These are phyloP conservation scores for Arachis stenosperma DNA, from an alignment of 306 rosid species.

Conservation along the genomic window DNA sequence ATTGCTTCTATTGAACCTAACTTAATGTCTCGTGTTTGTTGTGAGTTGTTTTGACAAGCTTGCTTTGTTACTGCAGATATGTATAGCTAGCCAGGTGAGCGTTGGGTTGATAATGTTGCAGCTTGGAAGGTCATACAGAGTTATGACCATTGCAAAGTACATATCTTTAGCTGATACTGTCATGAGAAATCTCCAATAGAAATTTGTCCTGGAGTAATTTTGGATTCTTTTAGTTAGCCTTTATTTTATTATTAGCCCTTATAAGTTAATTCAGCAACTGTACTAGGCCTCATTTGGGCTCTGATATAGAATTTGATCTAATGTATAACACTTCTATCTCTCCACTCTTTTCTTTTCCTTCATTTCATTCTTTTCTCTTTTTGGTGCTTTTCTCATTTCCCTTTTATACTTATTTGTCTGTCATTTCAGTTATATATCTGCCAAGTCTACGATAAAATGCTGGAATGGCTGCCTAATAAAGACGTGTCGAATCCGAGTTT, in stretches of 20 bases:
- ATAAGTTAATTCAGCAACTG: slow-evolving; percentile 44
- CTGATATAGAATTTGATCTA: slow-evolving; percentile 40
- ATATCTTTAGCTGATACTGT: slow-evolving; percentile 68
- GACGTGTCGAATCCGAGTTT: no score
- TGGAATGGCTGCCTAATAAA: no score
- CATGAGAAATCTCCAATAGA: slow-evolving; percentile 46
- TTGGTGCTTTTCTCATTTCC: not conserved
- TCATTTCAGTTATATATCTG: slow-evolving; percentile 8
- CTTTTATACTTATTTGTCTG: not conserved
- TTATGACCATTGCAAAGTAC: slow-evolving; percentile 51
- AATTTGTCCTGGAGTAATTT: slow-evolving; percentile 48
- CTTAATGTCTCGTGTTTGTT: not conserved
- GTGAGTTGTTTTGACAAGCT: slow-evolving; percentile 7
- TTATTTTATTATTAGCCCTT: slow-evolving; percentile 38
- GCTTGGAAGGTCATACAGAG: slow-evolving; percentile 42
- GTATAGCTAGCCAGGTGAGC: slow-evolving; percentile 63
- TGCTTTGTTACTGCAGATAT: slow-evolving; percentile 58
- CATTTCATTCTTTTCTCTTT: not conserved
- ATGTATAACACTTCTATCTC: slow-evolving; percentile 44
- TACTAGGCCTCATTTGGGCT: slow-evolving; percentile 46
- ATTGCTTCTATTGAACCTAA: not conserved
- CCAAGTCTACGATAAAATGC: not conserved
- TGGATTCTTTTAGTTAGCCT: slow-evolving; percentile 49
- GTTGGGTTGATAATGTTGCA: slow-evolving; percentile 28
- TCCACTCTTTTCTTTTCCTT: not conserved